Evolutionary conservation across 2,329 filamentous ascomycete genomes (phyloP), one percentile per base, ranked within the genome.

Genomic region (Pseudopithomyces maydicus): DNA sequence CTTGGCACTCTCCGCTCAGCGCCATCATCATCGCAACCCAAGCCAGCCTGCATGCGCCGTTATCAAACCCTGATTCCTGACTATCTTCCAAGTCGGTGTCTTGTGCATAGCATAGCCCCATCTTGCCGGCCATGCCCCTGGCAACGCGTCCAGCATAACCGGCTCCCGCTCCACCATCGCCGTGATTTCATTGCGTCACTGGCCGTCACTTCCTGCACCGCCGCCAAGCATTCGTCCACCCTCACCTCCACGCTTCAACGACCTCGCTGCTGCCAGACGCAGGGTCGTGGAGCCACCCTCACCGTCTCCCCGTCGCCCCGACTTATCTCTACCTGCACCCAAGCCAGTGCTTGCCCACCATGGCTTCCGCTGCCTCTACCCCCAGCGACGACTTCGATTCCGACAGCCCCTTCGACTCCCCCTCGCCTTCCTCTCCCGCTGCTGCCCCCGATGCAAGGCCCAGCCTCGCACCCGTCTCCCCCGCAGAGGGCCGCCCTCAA

Each of bases 401-500:
- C 50, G 70, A 73, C 48, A 64, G 62, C 41, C 70, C 70, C 54
- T 69, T 75, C 49, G 72, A 65, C 35, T 70, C 62, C 44, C 68
- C 67, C 42, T 71, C 69, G 14, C 72, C 72, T 39, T 69, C 70
- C 17, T 69, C 71, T 50, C 67, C 72, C 54, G 60, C 63, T 19
- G 55, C 62, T 43, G 55, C 66, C 51, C 63, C 66, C 54, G 70
- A 67, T 46, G 59, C 62, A 20, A 54, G 56, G 45, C 54, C 66
- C 39, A 59, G 62, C 55, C 43, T 60, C 41, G 58, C 70, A 26
- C 61, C 67, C n/a, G 56, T 49, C 22, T 52, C 63, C 46, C 64
- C 70, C 29, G 58, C 69, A 17, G 70, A 74, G 6, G 55, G 63
- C 20, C 84, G 73, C 77, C 86, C 73, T 56, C 82, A 86, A 5